Evolutionary conservation across 495 filamentous ascomycete genomes (phyloP).

Genomic region (Cryomyces antarcticus): DNA sequence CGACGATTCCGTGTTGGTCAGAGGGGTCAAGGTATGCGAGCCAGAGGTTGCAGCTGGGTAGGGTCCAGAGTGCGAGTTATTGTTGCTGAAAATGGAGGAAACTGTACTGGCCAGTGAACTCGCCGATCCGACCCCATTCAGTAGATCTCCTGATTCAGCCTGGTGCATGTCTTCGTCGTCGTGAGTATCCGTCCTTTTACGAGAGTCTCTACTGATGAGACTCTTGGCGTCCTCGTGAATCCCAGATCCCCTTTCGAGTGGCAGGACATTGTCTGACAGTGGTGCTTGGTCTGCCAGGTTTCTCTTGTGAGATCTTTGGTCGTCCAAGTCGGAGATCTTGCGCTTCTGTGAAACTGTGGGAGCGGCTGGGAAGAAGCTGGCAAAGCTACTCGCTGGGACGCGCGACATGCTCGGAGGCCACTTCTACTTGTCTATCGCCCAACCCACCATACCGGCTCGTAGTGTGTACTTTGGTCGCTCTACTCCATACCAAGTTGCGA

Average conservation of each 20-base stretch:
- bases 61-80: conserved; percentile 19
- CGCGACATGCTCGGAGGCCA: conserved; percentile 16
- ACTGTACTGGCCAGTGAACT: conserved; percentile 43
- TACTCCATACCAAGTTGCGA: too few species aligned
- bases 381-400: conserved; percentile 30
- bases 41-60: conserved; percentile 27
- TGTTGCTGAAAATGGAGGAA: conserved; percentile 41
- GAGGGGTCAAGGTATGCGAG: conserved; percentile 44
- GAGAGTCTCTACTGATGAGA: too few species aligned
- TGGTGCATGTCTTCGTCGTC: conserved; percentile 33
- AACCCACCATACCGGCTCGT: conserved; percentile 9
- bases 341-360: conserved; percentile 38
- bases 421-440: conserved; percentile 5
- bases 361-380: conserved; percentile 78
- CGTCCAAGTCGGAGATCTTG: too few species aligned
- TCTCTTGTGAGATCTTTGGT: too few species aligned
- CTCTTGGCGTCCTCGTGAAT: too few species aligned
- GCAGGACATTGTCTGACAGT: too few species aligned
- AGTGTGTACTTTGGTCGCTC: too few species aligned
- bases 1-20: conserved; percentile 62
- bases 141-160: conserved; percentile 35
- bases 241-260: too few species aligned
- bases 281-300: too few species aligned
- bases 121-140: conserved; percentile 43
- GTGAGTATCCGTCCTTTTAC: too few species aligned